Percentiles rank a stretch among this genome's conserved stretches.
Conservation (phyloP, 2,329 filamentous ascomycete genomes). For the Coleophoma crateriformis region DNA sequence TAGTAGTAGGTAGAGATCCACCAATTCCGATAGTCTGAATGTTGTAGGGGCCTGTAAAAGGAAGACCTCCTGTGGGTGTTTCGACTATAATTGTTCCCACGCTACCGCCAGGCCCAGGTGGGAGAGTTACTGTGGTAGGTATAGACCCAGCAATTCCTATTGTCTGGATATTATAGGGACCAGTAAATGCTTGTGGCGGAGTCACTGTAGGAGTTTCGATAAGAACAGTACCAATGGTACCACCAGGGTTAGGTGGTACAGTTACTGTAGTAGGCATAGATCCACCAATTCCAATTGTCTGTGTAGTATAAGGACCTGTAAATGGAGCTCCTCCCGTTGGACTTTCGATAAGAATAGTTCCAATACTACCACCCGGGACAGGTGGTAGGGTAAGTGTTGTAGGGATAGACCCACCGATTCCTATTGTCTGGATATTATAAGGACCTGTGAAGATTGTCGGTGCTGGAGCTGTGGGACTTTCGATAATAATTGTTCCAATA, state of each 20-base stretch:
- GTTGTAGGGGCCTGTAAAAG: neutral
- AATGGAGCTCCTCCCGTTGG: neutral
- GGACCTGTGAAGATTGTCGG: neutral
- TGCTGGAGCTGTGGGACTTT: neutral
- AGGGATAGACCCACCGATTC: neutral
- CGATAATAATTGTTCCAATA: neutral
- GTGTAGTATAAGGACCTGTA: neutral
- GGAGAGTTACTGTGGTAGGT: neutral
- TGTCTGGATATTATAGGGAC: neutral
- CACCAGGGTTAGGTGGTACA: neutral
- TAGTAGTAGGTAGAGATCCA: neutral
- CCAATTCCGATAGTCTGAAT: neutral
- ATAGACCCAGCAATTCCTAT: neutral
- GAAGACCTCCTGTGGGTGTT: neutral
- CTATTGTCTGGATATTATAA: neutral
- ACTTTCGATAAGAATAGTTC: neutral
- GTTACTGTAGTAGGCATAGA: neutral
- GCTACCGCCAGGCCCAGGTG: neutral
- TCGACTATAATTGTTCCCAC: neutral
- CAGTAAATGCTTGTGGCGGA: neutral
- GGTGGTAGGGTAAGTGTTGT: neutral
- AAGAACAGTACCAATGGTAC: neutral
- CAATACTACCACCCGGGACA: neutral
- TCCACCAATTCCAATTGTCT: neutral
- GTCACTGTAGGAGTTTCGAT: neutral